phyloP scores from a whole-genome alignment of 441 rosid species.

The Daphne laureola region DNA sequence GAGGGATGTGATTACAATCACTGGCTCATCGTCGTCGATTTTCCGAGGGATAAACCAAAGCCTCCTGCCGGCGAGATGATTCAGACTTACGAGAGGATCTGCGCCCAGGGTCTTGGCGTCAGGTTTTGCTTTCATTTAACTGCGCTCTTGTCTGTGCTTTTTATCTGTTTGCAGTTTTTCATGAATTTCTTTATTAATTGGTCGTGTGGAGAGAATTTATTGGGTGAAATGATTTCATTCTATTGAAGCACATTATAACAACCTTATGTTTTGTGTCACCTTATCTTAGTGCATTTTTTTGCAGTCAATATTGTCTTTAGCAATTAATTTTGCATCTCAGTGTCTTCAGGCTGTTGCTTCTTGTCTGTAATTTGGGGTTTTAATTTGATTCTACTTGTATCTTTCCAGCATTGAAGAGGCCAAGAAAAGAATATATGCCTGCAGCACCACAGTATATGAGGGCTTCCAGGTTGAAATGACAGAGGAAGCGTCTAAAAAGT shows the following conservation, averaged over 20 bases:
- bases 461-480: slow-evolving; percentile 93
- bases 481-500: slow-evolving; percentile 72
- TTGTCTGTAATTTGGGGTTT: neutral
- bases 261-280: no score
- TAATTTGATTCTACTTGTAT: slow-evolving; percentile 13
- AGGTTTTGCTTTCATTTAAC: slow-evolving; percentile 37
- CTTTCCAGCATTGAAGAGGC: slow-evolving; percentile 74
- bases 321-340: neutral
- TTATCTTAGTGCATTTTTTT: no score
- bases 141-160: neutral
- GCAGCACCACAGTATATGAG: slow-evolving; percentile 86
- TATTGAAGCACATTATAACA: no score
- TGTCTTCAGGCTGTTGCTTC: neutral
- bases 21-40: slow-evolving; percentile 69
- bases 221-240: neutral
- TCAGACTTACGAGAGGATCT: slow-evolving; percentile 43
- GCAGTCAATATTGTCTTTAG: neutral
- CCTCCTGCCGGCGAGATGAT: slow-evolving; percentile 66
- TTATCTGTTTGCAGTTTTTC: no score
- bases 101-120: slow-evolving; percentile 54
- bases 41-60: slow-evolving; percentile 40
- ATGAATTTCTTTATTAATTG: neutral
- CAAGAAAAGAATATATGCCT: slow-evolving; percentile 71
- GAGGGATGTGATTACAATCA: slow-evolving; percentile 76
- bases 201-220: neutral